Percentiles rank a stretch among this genome's conserved stretches.
Evolutionary conservation across 2,329 filamentous ascomycete genomes (phyloP).

Genomic region (Simplicillium sp.): DNA sequence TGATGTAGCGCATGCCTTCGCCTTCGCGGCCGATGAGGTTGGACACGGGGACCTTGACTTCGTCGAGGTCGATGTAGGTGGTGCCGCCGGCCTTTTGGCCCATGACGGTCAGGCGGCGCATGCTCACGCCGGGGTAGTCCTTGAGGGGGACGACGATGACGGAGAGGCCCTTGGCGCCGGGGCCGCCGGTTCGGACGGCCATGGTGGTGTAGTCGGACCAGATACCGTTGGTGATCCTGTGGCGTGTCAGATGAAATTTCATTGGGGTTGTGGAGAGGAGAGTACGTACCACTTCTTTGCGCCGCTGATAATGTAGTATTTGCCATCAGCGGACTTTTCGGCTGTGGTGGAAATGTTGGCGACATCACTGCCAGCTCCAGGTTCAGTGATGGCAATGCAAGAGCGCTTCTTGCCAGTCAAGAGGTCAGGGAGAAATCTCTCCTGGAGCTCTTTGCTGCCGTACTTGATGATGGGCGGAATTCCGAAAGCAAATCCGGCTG

Average conservation of each 20-base stretch:
- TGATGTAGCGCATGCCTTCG: conserved; percentile 33
- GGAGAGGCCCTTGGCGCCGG: conserved; percentile 41
- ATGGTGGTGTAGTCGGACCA: conserved; percentile 55
- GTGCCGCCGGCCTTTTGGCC: conserved; percentile 56
- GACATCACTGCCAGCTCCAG: conserved; percentile 62
- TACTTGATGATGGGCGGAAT: conserved; percentile 65
- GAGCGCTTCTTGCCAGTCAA: conserved; percentile 55
- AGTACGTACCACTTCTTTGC: conserved; percentile 64
- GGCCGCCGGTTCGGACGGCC: conserved; percentile 48
- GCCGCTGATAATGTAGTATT: conserved; percentile 63
- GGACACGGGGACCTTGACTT: conserved; percentile 39
- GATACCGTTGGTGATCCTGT: conserved; percentile 46
- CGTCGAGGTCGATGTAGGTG: conserved; percentile 43
- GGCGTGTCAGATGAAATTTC: not conserved
- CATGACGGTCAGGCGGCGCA: conserved; percentile 46
- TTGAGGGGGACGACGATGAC: conserved; percentile 43
- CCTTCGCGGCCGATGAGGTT: conserved; percentile 45
- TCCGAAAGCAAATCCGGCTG: conserved; percentile 63
- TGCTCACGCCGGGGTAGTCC: conserved; percentile 7
- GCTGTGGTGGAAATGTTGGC: conserved; percentile 64
- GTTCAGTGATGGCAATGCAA: conserved; percentile 75
- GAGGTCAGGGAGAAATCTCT: conserved; percentile 58
- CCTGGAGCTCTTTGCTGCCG: conserved; percentile 51
- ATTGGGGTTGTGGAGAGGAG: not conserved
- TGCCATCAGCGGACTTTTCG: conserved; percentile 49